phyloP scores from a whole-genome alignment of 768 basidiomycete genomes.

The Amanita inopinata region DNA sequence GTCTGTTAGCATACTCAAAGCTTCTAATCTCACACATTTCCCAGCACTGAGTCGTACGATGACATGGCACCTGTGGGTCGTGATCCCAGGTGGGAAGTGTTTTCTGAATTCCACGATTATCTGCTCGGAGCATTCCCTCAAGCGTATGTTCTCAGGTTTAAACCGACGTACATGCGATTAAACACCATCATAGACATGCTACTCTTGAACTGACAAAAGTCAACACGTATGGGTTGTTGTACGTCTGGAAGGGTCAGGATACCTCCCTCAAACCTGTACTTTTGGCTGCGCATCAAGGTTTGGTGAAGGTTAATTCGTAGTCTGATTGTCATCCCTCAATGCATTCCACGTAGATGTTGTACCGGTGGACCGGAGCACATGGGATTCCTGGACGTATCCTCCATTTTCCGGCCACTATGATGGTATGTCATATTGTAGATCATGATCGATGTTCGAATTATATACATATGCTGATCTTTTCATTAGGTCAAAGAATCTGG shows the following conservation, averaged over 20 bases:
- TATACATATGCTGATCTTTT: background rate
- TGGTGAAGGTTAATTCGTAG: slow-evolving; percentile 5
- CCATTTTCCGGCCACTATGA: slow-evolving; percentile 52
- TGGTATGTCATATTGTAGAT: too few species aligned
- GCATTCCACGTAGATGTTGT: slow-evolving; percentile 39
- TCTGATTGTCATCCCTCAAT: background rate
- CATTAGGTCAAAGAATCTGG: slow-evolving; percentile 31
- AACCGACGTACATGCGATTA: background rate
- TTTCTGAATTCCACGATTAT: slow-evolving; percentile 45
- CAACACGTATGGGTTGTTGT: slow-evolving; percentile 70
- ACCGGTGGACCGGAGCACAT: slow-evolving; percentile 43
- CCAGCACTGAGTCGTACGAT: slow-evolving; percentile 48
- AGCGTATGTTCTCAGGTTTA: slow-evolving; percentile 31
- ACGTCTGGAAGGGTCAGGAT: slow-evolving; percentile 62
- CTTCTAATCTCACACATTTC: too few species aligned
- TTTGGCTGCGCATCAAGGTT: slow-evolving; percentile 60
- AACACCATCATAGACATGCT: slow-evolving; percentile 34
- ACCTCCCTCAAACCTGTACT: slow-evolving; percentile 57
- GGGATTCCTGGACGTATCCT: slow-evolving; percentile 42
- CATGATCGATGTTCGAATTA: slow-evolving; percentile 10
- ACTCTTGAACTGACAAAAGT: slow-evolving; percentile 54
- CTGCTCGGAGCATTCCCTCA: slow-evolving; percentile 47
- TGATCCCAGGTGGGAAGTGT: slow-evolving; percentile 47
- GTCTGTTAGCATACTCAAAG: too few species aligned
- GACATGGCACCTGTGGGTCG: slow-evolving; percentile 35